Evolutionary conservation across 768 basidiomycete species (phyloP), one percentile per base, ranked within the genome.

Genomic region (Boletus pseudo-olivaceus): DNA sequence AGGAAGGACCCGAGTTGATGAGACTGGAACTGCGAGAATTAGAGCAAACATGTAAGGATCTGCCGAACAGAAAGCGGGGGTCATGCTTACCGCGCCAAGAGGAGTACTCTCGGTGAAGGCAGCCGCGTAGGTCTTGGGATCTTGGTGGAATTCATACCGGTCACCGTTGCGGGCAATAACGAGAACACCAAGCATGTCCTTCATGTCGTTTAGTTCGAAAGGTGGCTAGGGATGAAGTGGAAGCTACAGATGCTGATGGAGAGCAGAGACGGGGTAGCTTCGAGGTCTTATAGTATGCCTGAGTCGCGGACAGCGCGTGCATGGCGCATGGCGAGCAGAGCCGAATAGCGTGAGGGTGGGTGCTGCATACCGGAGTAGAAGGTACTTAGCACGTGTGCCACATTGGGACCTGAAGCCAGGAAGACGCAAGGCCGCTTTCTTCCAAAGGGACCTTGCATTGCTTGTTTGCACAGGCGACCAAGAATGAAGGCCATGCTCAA

Each of bases 131-230:
- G 80, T 85, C 62, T 73, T 69, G 23, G 89, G 88, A 67, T 90
- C 79, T 70, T 91, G 89, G 73, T 80, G 80, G 69, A 78, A 86
- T 64, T 78, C 81, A 62, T 69, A 71, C 58, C 88, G 82, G 72
- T 89, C 88, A 55, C 89, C 89, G 67, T 90, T 90, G 67, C 89
- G 85, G 55, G 85, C 83, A 65, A 91, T 75, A 69, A 90, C 76
- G 62, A 91, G 79, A 65, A 84, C 87, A 73, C 89, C 89, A 64
- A 86, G 84, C 54, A 90, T 85, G 73, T 84, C 72, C 50, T 73
- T 58, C 69, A 71, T 65, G 57, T 58, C 8, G 63, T 56, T 33
- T 32, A 20, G 47, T 58, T 54, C 23, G 54, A 58, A 29, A 50
- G 49, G 64, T 53, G 48, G 33, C 47, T 56, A 59, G 47, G 57